Conservation (phyloP, 345 rosid genomes). For the Ailanthus altissimus region DNA sequence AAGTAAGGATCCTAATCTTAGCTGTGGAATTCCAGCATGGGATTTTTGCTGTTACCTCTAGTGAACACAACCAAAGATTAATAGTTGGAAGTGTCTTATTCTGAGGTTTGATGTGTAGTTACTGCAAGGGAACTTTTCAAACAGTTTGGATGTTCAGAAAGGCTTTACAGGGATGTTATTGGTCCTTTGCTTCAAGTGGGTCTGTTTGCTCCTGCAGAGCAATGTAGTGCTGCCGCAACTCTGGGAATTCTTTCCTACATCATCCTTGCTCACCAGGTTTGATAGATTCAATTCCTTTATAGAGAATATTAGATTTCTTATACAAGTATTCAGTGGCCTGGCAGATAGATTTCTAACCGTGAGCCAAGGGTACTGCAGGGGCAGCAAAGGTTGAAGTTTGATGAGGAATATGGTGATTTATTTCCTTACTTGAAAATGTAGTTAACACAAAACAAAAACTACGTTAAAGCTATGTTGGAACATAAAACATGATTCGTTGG, state of each 20-base stretch:
- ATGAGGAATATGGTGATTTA: neutral
- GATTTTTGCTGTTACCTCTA: slow-evolving; percentile 14
- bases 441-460: neutral
- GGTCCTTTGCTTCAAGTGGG: slow-evolving; percentile 66
- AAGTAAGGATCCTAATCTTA: slow-evolving; percentile 39
- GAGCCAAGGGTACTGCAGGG: neutral
- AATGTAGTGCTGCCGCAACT: slow-evolving; percentile 67
- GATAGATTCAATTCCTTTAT: neutral
- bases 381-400: neutral
- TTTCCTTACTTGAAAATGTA: neutral
- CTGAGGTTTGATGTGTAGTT: slow-evolving; percentile 42
- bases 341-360: neutral
- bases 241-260: slow-evolving; percentile 50
- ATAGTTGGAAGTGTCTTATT: slow-evolving; percentile 36
- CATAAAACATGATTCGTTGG: neutral
- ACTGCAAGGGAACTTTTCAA: slow-evolving; percentile 74
- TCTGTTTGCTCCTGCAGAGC: slow-evolving; percentile 60
- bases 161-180: slow-evolving; percentile 45
- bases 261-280: slow-evolving; percentile 60
- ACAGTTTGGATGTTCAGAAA: slow-evolving; percentile 58
- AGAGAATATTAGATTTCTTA: neutral
- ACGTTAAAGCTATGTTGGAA: neutral
- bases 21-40: slow-evolving; percentile 4
- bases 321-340: neutral
- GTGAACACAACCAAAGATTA: slow-evolving; percentile 17